phyloP scores from a whole-genome alignment of 2,329 filamentous ascomycete species.

The Scytalidium lignicola region DNA sequence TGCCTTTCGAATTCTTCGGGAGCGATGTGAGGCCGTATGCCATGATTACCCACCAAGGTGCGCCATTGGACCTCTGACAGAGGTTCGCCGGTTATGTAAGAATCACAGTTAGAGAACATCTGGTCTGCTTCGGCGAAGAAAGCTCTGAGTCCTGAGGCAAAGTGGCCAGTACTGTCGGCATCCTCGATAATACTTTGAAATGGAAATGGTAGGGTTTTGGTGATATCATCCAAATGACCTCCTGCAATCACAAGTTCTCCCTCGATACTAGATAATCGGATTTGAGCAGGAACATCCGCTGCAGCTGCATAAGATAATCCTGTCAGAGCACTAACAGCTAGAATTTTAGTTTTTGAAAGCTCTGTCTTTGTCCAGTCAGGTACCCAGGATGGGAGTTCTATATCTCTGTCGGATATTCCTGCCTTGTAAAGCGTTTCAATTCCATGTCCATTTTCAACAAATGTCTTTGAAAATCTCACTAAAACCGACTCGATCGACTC shows the following conservation, averaged over 20 bases:
- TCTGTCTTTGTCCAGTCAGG: neutral
- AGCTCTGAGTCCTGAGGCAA: neutral
- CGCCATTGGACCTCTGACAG: neutral
- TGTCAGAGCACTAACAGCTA: neutral
- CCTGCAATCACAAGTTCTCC: neutral
- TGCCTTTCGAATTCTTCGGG: neutral
- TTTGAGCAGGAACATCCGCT: neutral
- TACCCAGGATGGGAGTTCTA: neutral
- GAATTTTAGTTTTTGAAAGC: too few relatives aligned
- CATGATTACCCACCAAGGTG: neutral
- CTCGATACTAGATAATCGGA: neutral
- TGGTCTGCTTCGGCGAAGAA: neutral
- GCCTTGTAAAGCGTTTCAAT: slow-evolving; percentile 6
- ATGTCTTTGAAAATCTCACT: neutral
- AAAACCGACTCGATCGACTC: slow-evolving; percentile 4
- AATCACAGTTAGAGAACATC: neutral
- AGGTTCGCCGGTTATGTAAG: neutral
- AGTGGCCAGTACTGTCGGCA: neutral
- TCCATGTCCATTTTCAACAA: slow-evolving; percentile 1
- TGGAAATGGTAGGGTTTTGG: neutral
- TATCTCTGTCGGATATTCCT: neutral
- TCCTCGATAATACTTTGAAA: neutral
- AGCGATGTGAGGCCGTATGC: neutral
- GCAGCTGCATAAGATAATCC: neutral
- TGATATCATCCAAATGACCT: neutral